A percentile compares a stretch with the other conserved stretches of the same genome.
Conservation (phyloP, 1,284 basidiomycete genomes). For the Kwoniella shivajii region DNA sequence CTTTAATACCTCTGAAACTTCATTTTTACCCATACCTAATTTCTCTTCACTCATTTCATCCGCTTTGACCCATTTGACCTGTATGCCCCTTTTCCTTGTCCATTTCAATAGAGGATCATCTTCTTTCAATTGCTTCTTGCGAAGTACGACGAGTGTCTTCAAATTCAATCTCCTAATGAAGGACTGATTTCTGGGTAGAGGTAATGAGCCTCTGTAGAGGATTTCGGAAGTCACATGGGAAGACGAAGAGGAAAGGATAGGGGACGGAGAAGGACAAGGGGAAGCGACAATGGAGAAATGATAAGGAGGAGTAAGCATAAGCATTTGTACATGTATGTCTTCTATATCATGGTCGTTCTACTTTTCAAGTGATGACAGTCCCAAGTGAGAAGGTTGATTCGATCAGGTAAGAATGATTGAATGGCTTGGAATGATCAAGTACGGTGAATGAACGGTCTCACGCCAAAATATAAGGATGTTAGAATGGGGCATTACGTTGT, state of each 20-base stretch:
- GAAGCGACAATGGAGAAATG: slow-evolving; percentile 24
- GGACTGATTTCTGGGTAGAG: slow-evolving; percentile 39
- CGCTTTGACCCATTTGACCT: slow-evolving; percentile 44
- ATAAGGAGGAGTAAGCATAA: slow-evolving; percentile 31
- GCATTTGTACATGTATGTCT: too few relatives aligned
- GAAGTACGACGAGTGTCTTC: slow-evolving; percentile 62
- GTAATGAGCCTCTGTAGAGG: slow-evolving; percentile 46
- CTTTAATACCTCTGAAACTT: slow-evolving; percentile 46
- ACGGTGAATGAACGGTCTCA: too few relatives aligned
- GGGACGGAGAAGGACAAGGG: background rate
- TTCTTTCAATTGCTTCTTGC: slow-evolving; percentile 55
- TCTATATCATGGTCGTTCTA: slow-evolving; percentile 1
- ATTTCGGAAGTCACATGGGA: slow-evolving; percentile 19
- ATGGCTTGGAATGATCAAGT: background rate
- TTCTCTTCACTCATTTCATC: slow-evolving; percentile 48
- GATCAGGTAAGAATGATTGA: too few relatives aligned
- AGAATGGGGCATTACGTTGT: too few relatives aligned
- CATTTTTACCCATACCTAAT: slow-evolving; percentile 43
- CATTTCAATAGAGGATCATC: slow-evolving; percentile 34
- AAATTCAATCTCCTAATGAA: slow-evolving; percentile 55
- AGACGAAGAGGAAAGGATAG: background rate
- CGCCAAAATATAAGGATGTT: too few relatives aligned
- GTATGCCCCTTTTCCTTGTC: slow-evolving; percentile 29
- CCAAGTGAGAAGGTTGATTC: background rate
- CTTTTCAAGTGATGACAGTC: background rate